Base-by-base conservation (phyloP, 352 stramenopile species). In the Pythium aristosporum region DNA sequence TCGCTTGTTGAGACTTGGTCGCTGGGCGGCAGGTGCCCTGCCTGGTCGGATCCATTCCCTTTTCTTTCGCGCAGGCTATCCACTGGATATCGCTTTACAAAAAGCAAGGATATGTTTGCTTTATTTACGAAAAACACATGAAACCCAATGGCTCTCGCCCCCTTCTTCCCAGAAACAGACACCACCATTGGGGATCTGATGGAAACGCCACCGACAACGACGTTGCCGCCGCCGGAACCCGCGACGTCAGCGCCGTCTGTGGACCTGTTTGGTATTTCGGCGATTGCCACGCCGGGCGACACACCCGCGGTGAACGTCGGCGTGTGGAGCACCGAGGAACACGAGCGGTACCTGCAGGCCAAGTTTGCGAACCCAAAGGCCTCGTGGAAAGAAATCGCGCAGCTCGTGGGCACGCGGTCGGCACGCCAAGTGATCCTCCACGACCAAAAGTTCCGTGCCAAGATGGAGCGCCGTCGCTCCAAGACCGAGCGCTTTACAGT, bases 271-370 rank as follows among this genome's bases (percentile, higher is more conserved):
- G 3, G 2, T 42, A 2, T 16, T 6, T 9, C 54, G 42, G 25
- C 8, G 16, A 32, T 16, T 13, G 23, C 8, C 1, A 13, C 41
- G 25, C 18, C 13, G 23, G 28, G 6, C 48, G 28, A 55, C 30
- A 10, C 48, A 37, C 10, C 23, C n/a, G 39, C 25, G 13, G 12
- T 57, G 3, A 66, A 66, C n/a, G 71, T 75, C 50, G 82, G 82
- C 25, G 71, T 87, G 36, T 92, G 83, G 83, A 87, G 74, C 7
- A 75, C 66, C 0, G 60, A 69, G 9, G 66, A 72, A 42, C 66
- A 72, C 18, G 47, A 68, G 36, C 60, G 60, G n/a, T 72, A 67
- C 23, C 47, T 72, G 10, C 47, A 60, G 16, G 66, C 60, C 41
- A 72, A 68, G 30, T 57, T 51, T 16, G 37, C 48, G 9, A 63